phyloP scores from a whole-genome alignment of 495 filamentous ascomycete species.

The Tuber aestivum region DNA sequence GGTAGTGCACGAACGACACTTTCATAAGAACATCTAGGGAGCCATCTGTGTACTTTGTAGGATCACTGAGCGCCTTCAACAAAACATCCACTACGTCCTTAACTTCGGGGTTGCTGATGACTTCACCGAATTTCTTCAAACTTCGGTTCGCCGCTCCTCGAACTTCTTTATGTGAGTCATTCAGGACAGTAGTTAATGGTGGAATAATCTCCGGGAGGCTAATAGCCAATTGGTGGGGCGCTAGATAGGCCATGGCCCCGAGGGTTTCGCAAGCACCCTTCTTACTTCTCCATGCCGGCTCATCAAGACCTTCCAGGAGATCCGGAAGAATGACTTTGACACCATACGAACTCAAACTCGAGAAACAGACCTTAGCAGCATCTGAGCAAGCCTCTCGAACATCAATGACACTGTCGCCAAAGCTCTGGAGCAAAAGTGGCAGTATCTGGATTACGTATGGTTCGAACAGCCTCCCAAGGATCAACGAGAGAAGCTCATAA shows the following conservation, averaged over 20 bases:
- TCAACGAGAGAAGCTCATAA: slow-evolving; percentile 77
- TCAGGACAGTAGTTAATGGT: slow-evolving; percentile 83
- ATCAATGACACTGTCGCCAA: slow-evolving; percentile 80
- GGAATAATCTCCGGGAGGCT: slow-evolving; percentile 95
- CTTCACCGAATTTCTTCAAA: slow-evolving; percentile 94
- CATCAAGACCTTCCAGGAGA: slow-evolving; percentile 85
- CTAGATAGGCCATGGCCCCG: slow-evolving; percentile 95
- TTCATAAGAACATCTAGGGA: slow-evolving; percentile 92
- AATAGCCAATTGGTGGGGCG: slow-evolving; percentile 84
- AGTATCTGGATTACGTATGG: slow-evolving; percentile 95
- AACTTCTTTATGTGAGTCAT: slow-evolving; percentile 97
- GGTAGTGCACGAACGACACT: slow-evolving; percentile 89
- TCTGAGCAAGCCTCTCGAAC: slow-evolving; percentile 90
- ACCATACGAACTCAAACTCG: slow-evolving; percentile 86
- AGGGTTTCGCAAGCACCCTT: slow-evolving; percentile 94
- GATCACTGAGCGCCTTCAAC: slow-evolving; percentile 92
- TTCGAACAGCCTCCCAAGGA: slow-evolving; percentile 84
- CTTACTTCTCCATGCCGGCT: slow-evolving; percentile 94
- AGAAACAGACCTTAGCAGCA: slow-evolving; percentile 88
- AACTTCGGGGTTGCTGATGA: slow-evolving; percentile 96
- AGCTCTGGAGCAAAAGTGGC: slow-evolving; percentile 78
- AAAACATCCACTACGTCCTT: slow-evolving; percentile 83
- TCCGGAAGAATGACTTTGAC: slow-evolving; percentile 91
- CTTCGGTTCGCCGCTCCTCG: slow-evolving; percentile 84
- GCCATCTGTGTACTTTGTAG: slow-evolving; percentile 94